phyloP scores from a whole-genome alignment of 2,329 filamentous ascomycete genomes.

The Penicillium sp. region DNA sequence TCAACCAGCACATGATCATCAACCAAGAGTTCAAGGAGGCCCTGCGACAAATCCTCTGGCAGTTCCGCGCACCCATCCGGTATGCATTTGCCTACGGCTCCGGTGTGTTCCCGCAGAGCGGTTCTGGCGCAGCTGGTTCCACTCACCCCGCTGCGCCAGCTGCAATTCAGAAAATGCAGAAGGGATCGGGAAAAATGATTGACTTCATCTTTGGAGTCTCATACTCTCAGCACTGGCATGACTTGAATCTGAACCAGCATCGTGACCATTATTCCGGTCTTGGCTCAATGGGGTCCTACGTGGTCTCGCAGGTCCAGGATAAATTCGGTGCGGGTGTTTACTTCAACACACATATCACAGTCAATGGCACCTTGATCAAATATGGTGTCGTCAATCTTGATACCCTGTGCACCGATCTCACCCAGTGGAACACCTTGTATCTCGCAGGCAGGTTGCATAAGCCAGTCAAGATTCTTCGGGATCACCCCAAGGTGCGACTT shows the following conservation, averaged over 20 bases:
- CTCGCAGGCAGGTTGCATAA: conserved; percentile 95
- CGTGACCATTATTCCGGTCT: conserved; percentile 87
- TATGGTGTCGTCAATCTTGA: conserved; percentile 95
- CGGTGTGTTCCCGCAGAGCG: conserved; percentile 81
- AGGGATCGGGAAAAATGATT: conserved; percentile 89
- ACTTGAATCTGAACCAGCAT: conserved; percentile 80
- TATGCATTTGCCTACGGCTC: conserved; percentile 98
- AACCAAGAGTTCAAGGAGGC: conserved; percentile 93
- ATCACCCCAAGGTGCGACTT: conserved; percentile 84
- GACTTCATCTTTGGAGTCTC: conserved; percentile 97
- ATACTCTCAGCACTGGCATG: conserved; percentile 95
- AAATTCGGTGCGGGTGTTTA: conserved; percentile 88
- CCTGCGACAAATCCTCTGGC: conserved; percentile 77
- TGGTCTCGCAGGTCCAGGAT: conserved; percentile 81
- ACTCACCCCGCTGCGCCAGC: conserved; percentile 74
- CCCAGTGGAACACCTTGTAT: conserved; percentile 89
- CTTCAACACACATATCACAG: conserved; percentile 91
- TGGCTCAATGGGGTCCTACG: conserved; percentile 73
- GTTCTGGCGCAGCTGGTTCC: conserved; percentile 36
- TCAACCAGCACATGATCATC: conserved; percentile 94
- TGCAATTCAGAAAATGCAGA: conserved; percentile 77
- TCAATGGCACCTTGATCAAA: conserved; percentile 94
- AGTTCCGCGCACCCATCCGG: conserved; percentile 86
- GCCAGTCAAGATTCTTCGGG: conserved; percentile 92
- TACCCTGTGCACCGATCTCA: conserved; percentile 78